Percentiles rank a stretch among this genome's conserved stretches.
Evolutionary conservation across 805 yeast species (phyloP).

Genomic region (Nakazawaea wyomingensis): DNA sequence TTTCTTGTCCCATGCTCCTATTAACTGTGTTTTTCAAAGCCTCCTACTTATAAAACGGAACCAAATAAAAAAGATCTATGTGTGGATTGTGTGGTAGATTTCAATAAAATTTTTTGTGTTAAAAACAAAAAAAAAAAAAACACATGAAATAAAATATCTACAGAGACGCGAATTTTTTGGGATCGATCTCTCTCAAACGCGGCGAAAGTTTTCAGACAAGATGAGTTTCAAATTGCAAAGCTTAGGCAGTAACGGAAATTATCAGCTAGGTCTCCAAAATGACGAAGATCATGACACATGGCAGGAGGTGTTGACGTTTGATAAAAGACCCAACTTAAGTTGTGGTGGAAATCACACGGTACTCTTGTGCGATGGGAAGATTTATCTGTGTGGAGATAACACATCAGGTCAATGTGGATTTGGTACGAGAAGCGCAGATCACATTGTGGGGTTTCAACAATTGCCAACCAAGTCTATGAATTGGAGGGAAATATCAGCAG

Average conservation of each 20-base stretch:
- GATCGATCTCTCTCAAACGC: too few species aligned
- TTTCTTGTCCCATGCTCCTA: conserved; percentile 7
- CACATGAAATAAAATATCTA: neutral
- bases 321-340: conserved; percentile 35
- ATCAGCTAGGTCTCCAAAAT: conserved; percentile 63
- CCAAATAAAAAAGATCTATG: neutral
- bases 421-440: neutral
- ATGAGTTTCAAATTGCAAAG: conserved; percentile 31
- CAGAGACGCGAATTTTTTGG: neutral
- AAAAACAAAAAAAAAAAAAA: too few species aligned
- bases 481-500: conserved; percentile 55
- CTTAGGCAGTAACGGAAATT: conserved; percentile 83
- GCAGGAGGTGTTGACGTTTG: conserved; percentile 4
- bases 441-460: conserved; percentile 1
- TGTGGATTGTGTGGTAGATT: neutral
- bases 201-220: neutral
- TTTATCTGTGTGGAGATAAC: conserved; percentile 60
- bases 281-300: conserved; percentile 41
- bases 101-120: neutral
- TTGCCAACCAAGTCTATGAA: conserved; percentile 18
- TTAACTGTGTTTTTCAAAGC: conserved; percentile 1
- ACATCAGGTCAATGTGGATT: conserved; percentile 49
- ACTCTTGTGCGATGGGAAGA: conserved; percentile 47
- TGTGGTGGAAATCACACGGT: conserved; percentile 91
- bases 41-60: neutral